Evolutionary conservation across 306 rosid genomes (phyloP).

Genomic region (Cucumis sativus): DNA sequence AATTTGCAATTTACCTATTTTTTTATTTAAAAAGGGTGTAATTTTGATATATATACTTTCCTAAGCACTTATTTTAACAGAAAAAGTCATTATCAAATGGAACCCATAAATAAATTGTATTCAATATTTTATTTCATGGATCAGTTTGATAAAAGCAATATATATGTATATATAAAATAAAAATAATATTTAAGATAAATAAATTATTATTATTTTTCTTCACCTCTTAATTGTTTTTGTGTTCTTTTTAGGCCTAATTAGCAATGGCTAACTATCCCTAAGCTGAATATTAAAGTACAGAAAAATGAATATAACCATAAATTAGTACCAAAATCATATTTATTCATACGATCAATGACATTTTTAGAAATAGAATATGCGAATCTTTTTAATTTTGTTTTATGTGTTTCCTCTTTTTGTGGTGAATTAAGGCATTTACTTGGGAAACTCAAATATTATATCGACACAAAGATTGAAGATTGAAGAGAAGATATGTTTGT

Average conservation of each 20-base stretch:
- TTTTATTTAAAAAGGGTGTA: no score
- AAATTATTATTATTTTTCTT: background rate
- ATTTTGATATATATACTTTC: no score
- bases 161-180: no score
- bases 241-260: background rate
- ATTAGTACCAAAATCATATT: background rate
- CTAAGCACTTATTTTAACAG: no score
- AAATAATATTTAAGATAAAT: no score
- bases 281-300: background rate
- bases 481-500: background rate
- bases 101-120: background rate
- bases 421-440: background rate
- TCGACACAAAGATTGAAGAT: background rate
- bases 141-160: background rate
- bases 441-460: background rate
- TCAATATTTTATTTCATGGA: background rate
- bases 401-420: background rate
- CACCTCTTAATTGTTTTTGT: background rate
- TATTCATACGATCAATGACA: background rate
- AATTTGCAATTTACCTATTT: no score
- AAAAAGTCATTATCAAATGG: background rate
- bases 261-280: background rate
- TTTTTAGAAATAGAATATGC: background rate
- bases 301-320: background rate
- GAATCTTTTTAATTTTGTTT: background rate